These are phyloP conservation scores for Candida nitratophila DNA, from an alignment of 805 yeast genomes.

Conservation along the genomic window DNA sequence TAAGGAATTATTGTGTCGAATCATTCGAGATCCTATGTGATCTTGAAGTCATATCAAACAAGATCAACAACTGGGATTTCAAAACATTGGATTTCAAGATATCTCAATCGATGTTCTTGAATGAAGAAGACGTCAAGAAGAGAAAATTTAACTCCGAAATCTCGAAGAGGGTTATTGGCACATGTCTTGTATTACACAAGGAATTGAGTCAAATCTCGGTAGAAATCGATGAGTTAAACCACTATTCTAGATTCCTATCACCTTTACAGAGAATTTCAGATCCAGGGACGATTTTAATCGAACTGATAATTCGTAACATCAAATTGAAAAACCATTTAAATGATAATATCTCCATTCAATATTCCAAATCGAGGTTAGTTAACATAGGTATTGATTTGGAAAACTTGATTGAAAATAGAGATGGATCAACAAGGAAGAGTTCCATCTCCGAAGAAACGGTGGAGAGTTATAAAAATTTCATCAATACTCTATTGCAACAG, in stretches of 20 bases:
- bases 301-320: constrained; percentile 36
- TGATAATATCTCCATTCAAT: constrained; percentile 48
- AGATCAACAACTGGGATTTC: constrained; percentile 48
- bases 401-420: constrained; percentile 22
- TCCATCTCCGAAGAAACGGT: constrained; percentile 35
- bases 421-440: constrained; percentile 7
- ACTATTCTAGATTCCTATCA: constrained; percentile 31
- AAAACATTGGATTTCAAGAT: constrained; percentile 43
- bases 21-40: constrained; percentile 41
- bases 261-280: constrained; percentile 46
- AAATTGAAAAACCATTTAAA: constrained; percentile 43
- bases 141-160: constrained; percentile 45
- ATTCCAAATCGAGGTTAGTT: constrained; percentile 59
- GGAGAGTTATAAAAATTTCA: constrained; percentile 49
- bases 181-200: constrained; percentile 41
- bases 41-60: constrained; percentile 40
- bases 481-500: constrained; percentile 50
- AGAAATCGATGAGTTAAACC: constrained; percentile 41
- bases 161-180: constrained; percentile 45
- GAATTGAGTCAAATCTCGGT: constrained; percentile 33
- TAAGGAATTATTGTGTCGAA: constrained; percentile 41
- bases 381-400: constrained; percentile 60
- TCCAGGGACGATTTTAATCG: constrained; percentile 42
- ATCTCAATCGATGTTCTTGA: constrained; percentile 16
- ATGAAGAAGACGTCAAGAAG: constrained; percentile 19